Base-by-base conservation (phyloP, 202 grass and related monocot species). In the Musa balbisiana region DNA sequence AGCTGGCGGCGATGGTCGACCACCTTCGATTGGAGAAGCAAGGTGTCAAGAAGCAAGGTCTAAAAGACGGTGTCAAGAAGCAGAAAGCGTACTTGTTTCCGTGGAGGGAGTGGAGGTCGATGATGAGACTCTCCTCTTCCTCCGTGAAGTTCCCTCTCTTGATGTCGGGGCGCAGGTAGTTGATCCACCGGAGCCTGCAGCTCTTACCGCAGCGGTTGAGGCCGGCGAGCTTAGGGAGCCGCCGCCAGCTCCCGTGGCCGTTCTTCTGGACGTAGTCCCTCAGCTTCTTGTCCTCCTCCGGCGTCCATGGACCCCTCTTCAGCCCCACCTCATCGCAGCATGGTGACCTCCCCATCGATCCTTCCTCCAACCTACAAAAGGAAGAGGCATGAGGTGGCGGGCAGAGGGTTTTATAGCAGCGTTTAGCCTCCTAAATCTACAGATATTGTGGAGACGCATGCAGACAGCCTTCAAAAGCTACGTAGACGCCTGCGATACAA, bases 71-170 rank as follows among this genome's bases (percentile, higher is more conserved):
- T 43, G 33, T 43, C 33, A 21, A 20, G 14, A 60, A 9, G 6
- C 0, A 60, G 15, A 17, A 60, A 60, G 17, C 15, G 16, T 17
- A 60, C 56, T n/a, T 60, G 8, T 60, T 60, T 19, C 56, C 56
- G 15, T 60, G 56, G 56, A 16, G 56, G 3, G 56, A 60, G 56
- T 60, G 56, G 19, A 60, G 56, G 56, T 60, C 56, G 56, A 60
- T 8, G 56, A 60, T 60, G 16, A 60, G 3, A 3, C 56, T 16
- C 56, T 60, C 56, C 56, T 60, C 56, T 16, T 86, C 84, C 20
- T 91, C 90, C 16, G 93, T 91, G 82, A 97, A 97, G 84, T 97
- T 97, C 21, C 93, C 93, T 29, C 93, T 90, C 88, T 93, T 97
- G 83, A 97, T 85, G 83, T 97, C 88, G 9, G 93, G 93, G 8